phyloP scores from a whole-genome alignment of 2,329 filamentous ascomycete genomes.

The Onygenales sp. region DNA sequence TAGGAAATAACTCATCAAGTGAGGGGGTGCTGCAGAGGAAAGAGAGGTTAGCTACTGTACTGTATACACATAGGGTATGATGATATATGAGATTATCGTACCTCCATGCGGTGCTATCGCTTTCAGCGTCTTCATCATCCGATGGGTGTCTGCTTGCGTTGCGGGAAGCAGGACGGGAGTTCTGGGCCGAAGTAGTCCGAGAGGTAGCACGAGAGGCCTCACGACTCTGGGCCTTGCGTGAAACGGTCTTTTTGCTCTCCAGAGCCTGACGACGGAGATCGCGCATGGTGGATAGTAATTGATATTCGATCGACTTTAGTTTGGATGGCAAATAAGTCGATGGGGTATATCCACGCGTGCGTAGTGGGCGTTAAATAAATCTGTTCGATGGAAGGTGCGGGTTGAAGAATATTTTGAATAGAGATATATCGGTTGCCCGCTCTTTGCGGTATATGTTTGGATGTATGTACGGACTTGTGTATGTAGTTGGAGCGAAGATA shows the following conservation, averaged over 20 bases:
- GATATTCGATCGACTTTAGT: not conserved
- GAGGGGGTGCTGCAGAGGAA: slow-evolving; percentile 44
- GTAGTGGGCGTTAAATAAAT: not conserved
- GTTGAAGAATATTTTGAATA: not conserved
- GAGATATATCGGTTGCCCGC: not conserved
- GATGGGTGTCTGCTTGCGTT: slow-evolving; percentile 46
- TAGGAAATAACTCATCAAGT: slow-evolving; percentile 53
- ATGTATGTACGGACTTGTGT: not conserved
- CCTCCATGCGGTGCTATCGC: slow-evolving; percentile 52
- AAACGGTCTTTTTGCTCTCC: slow-evolving; percentile 56
- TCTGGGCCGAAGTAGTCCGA: slow-evolving; percentile 41
- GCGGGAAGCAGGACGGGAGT: slow-evolving; percentile 46
- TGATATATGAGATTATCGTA: slow-evolving; percentile 19
- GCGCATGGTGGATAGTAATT: slow-evolving; percentile 27
- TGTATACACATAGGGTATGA: slow-evolving; percentile 7
- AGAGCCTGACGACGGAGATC: slow-evolving; percentile 49
- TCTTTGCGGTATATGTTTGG: not conserved
- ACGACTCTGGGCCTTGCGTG: slow-evolving; percentile 42
- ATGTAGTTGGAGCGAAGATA: not conserved
- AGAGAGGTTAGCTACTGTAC: slow-evolving; percentile 4
- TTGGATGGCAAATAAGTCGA: not conserved
- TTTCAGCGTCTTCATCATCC: slow-evolving; percentile 48
- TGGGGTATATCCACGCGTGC: not conserved
- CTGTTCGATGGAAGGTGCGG: not conserved
- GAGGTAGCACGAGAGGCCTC: slow-evolving; percentile 45